Evolutionary conservation across 768 basidiomycete genomes (phyloP), one percentile per base, ranked within the genome.

Genomic region (Galerina sulciceps): DNA sequence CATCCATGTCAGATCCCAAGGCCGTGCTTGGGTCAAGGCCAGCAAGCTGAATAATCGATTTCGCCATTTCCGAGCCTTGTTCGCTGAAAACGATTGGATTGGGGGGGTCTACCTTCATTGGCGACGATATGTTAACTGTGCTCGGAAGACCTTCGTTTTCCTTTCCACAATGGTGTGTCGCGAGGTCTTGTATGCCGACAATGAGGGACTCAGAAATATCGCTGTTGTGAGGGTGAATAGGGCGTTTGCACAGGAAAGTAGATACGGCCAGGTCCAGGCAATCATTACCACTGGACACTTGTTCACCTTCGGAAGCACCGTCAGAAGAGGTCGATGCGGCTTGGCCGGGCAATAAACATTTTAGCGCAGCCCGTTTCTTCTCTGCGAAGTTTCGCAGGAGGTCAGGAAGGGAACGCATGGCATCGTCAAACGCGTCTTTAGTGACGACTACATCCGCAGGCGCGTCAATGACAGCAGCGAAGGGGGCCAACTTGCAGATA

Each of bases 401-500:
- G 15, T 34, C 47, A 2, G 58, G 62, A 8, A 64, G 41, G 18
- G 26, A 23, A 1, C 35, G 13, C 38, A 64, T 48, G 10, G 55
- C 51, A 5, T 50, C 47, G 9, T 35, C 37, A 20, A 55, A 64
- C 18, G 43, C 48, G 3, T 15, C 38, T 4, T 37, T 17, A 10
- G 45, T 45, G 15, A 60, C 41, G 1, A 5, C 20, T 6, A 36
- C 26, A 4, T 57, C 31, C 6, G 40, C 23, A 23, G 41, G 45
- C 8, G 38, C 44, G 11, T 59, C 40, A 6, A 64, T 20, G 17
- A 60, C 38, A 2, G 18, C 23, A 15, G 20, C 20, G 46, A 64
- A 64, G 31, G 45, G 46, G n/a, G 45, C 46, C 6, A 60, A 35
- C 17, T 31, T 17, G 20, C 62, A 60, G n/a, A 71, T 51, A 20